These are phyloP conservation scores for Nitzschia putrida DNA, from an alignment of 108 stramenopile genomes.

Conservation along the genomic window DNA sequence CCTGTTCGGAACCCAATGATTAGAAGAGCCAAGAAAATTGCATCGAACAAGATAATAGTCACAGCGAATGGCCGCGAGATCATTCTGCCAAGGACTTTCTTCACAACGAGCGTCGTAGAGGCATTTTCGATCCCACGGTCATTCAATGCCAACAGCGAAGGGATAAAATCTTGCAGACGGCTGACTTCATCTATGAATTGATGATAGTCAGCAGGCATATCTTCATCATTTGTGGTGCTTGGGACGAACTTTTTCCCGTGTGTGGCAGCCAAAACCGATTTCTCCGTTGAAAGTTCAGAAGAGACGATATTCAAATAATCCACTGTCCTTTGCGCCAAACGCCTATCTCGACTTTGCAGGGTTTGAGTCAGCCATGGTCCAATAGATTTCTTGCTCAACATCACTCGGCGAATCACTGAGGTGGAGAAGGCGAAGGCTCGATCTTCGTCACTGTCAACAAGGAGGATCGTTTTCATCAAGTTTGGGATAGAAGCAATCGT, in stretches of 20 bases:
- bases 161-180: conserved; percentile 50
- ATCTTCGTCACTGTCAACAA: conserved; percentile 49
- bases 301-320: conserved; percentile 50
- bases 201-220: not conserved
- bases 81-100: conserved; percentile 48
- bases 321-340: conserved; percentile 39
- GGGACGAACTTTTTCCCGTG: not conserved
- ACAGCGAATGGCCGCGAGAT: conserved; percentile 58
- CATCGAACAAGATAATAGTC: conserved; percentile 55
- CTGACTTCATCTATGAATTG: conserved; percentile 44
- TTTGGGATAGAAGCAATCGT: conserved; percentile 50
- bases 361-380: conserved; percentile 53
- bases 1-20: conserved; percentile 47
- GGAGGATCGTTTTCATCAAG: conserved; percentile 44
- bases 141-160: conserved; percentile 49
- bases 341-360: conserved; percentile 35
- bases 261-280: not conserved
- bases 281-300: conserved; percentile 13
- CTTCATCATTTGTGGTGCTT: not conserved
- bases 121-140: conserved; percentile 52
- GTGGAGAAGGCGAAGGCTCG: conserved; percentile 40
- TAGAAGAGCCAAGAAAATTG: conserved; percentile 41
- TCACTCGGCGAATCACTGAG: conserved; percentile 33
- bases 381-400: conserved; percentile 41
- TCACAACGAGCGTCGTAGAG: conserved; percentile 54